Evolutionary conservation across 306 rosid genomes (phyloP), one percentile per base, ranked within the genome.

Genomic region (Ceratonia siliqua): DNA sequence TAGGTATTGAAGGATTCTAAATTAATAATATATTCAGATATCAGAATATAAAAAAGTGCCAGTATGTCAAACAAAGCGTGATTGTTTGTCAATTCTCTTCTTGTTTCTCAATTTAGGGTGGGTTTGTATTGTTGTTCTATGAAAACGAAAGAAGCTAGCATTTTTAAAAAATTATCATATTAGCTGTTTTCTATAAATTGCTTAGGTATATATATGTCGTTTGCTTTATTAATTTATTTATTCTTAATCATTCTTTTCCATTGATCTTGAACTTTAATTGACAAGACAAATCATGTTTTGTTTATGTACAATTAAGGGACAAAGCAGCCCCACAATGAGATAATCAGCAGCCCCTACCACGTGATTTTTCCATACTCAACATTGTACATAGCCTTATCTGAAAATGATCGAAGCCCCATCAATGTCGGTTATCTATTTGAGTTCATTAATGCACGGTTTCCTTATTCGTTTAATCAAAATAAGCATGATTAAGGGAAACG

Each of bases 301-400:
- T 24, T 38, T 15, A 39, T 68, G 67, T 36, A 81, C 55, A 69
- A 58, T 64, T 55, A 65, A 80, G 87, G 72, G 85, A 82, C 89
- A 77, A 54, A 70, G 85, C 67, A 86, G 68, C 74, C 85, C 89
- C 89, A 82, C 85, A 58, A 24, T 78, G 53, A 57, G 74, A 73
- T 69, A 24, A 77, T 62, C 38, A 66, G 65, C 74, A 25, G 20
- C 5, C 24, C 76, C 49, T 71, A 54, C 58, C 87, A 69, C 49
- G 75, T 77, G 83, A 68, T 62, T 73, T 73, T 69, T 73, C 65
- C 48, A 36, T 54, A 69, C 38, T 25, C 24, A 57, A 63, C 43
- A 74, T 57, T 61, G 80, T 70, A 39, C 68, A 78, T 75, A 9
- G 48, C 75, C 73, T 76, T 24, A 69, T 77, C 67, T 57, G 81